phyloP scores from a whole-genome alignment of 2,329 filamentous ascomycete genomes.

The Neobulgaria alba region DNA sequence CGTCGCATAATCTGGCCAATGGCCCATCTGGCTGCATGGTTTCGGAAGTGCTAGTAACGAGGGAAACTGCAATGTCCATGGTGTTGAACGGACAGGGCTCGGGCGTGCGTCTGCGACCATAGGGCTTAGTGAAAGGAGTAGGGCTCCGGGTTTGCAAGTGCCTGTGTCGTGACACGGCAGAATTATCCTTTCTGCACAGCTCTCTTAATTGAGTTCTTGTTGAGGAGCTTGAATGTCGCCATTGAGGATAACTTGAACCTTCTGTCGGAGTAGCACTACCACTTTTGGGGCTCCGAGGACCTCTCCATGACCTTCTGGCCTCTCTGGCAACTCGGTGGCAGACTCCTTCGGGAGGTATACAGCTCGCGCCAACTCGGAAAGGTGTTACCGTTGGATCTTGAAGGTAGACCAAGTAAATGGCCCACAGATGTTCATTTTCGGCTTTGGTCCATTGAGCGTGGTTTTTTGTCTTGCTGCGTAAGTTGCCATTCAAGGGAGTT shows the following conservation, averaged over 20 bases:
- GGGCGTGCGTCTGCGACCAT: constrained; percentile 34
- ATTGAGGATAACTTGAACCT: constrained; percentile 44
- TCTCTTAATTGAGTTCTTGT: constrained; percentile 55
- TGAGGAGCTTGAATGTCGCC: constrained; percentile 56
- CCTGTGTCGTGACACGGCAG: constrained; percentile 35
- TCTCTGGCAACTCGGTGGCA: constrained; percentile 57
- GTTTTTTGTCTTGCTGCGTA: constrained; percentile 25
- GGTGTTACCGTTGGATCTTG: constrained; percentile 61
- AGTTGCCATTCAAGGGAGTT: constrained; percentile 17
- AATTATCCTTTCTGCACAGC: constrained; percentile 50
- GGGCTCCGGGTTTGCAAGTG: constrained; percentile 43
- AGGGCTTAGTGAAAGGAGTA: constrained; percentile 46
- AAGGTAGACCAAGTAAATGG: constrained; percentile 54
- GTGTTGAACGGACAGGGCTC: constrained; percentile 45
- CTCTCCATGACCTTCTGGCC: constrained; percentile 59
- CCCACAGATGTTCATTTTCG: constrained; percentile 59
- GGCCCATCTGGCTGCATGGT: constrained; percentile 56
- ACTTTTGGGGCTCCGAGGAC: constrained; percentile 39
- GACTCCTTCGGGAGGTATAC: constrained; percentile 56
- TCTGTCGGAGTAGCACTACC: constrained; percentile 48
- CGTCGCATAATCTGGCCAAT: constrained; percentile 42
- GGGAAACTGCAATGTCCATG: constrained; percentile 54
- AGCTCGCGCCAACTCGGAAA: constrained; percentile 53
- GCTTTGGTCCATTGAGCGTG: constrained; percentile 53
- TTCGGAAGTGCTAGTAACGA: constrained; percentile 54